Percentiles rank a stretch among this genome's conserved stretches.
Evolutionary conservation across 2,329 filamentous ascomycete genomes (phyloP).

Genomic region (Plectosphaerella plurivora): DNA sequence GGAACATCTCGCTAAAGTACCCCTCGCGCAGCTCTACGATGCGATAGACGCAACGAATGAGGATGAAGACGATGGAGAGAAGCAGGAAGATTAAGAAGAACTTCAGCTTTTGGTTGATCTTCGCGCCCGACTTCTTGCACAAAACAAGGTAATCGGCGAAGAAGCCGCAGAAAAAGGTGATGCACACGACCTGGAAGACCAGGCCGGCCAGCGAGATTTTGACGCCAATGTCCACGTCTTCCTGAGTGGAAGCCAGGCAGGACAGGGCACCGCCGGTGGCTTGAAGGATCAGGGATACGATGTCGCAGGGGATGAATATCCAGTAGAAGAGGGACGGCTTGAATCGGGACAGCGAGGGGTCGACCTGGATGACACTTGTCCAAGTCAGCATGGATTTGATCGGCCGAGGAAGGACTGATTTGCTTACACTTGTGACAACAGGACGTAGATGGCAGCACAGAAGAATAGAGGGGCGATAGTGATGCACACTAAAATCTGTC

Average conservation of each 20-base stretch:
- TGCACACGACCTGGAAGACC: constrained; percentile 44
- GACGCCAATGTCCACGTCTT: constrained; percentile 30
- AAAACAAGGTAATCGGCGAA: constrained; percentile 35
- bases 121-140: constrained; percentile 21
- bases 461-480: constrained; percentile 23
- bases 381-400: neutral
- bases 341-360: constrained; percentile 20
- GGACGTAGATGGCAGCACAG: constrained; percentile 22
- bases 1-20: constrained; percentile 45
- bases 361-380: constrained; percentile 19
- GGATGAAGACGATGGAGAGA: constrained; percentile 49
- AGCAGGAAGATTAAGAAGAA: constrained; percentile 45
- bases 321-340: constrained; percentile 23
- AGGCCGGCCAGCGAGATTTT: constrained; percentile 47
- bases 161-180: constrained; percentile 37
- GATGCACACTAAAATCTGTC: constrained; percentile 27
- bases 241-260: constrained; percentile 25
- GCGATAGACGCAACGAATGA: constrained; percentile 53
- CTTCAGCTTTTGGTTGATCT: constrained; percentile 29
- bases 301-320: constrained; percentile 42
- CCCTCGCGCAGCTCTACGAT: constrained; percentile 55
- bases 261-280: constrained; percentile 45
- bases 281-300: constrained; percentile 47
- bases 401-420: no score
- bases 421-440: constrained; percentile 11